Evolutionary conservation across 1,284 basidiomycete genomes (phyloP), one percentile per base, ranked within the genome.

Genomic region (Malassezia caprae): DNA sequence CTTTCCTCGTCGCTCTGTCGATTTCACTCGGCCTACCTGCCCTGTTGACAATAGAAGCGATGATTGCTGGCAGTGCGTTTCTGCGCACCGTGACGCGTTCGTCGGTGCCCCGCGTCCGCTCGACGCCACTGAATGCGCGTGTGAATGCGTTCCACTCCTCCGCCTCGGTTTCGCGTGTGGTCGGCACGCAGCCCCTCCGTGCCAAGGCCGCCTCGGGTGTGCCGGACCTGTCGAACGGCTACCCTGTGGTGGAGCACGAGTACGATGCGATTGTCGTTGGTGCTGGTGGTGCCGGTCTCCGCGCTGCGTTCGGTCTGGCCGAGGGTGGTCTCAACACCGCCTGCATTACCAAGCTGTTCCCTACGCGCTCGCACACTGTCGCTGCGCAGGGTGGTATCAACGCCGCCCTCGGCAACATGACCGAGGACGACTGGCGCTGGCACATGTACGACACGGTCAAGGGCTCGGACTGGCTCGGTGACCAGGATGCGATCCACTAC

Each of bases 361-460:
- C 94, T n/a, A 98, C 94, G 26, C 84, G 94, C 77, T 90, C 87
- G 79, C 94, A 99, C 77, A 98, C 94, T 37, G 94, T 98, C 65
- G 94, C 94, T 60, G 94, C 94, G 51, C 93, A 96, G 82, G 94
- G 94, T 75, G 94, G 94, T 78, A 93, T 99, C 77, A 98, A 99
- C 78, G 93, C 94, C 70, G 94, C 94, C 42, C 82, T 99, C 54
- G 94, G 93, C 60, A 98, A 99, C 80, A 72, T 73, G 71, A 73
- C 71, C 48, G 68, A 69, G 68, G 72, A 96, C 75, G 90, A 96
- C 77, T 96, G 91, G 93, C 80, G 94, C 78, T 98, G 94, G 94
- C 93, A 98, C 77, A 96, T 96, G 88, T 91, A 93, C 77, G 91
- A 96, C 78, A 98, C 93, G 53, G 93, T 98, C 64, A 98, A 99